Evolutionary conservation across 495 filamentous ascomycete species (phyloP).

Genomic region (Penicillium samsonianum): DNA sequence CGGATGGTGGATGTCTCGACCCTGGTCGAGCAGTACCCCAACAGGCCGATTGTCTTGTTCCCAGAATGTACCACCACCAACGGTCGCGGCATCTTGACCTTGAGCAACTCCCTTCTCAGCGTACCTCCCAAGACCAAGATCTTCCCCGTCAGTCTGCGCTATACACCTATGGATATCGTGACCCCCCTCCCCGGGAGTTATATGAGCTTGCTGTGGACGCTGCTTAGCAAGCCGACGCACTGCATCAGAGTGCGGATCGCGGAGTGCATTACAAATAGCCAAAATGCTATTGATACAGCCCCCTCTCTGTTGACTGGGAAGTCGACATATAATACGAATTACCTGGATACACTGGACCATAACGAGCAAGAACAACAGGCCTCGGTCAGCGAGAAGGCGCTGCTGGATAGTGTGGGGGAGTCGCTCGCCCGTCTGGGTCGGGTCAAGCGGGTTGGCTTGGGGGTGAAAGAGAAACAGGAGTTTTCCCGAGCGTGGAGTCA

Average conservation of each 20-base stretch:
- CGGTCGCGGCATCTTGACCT: constrained; percentile 82
- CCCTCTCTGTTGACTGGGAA: constrained; percentile 25
- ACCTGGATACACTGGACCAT: constrained; percentile 48
- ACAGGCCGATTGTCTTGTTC: constrained; percentile 78
- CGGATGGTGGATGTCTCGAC: constrained; percentile 59
- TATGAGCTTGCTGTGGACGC: constrained; percentile 73
- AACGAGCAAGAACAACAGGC: constrained; percentile 40
- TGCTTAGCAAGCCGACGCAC: constrained; percentile 83
- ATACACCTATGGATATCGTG: constrained; percentile 84
- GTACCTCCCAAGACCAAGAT: constrained; percentile 66
- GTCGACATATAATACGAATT: constrained; percentile 50
- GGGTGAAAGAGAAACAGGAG: constrained; percentile 75
- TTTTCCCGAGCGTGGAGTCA: constrained; percentile 68
- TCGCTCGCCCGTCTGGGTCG: constrained; percentile 84
- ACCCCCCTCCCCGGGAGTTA: constrained; percentile 79
- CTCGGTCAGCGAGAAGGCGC: constrained; percentile 56
- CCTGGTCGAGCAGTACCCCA: constrained; percentile 66
- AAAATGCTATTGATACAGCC: constrained; percentile 17
- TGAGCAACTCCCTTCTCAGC: constrained; percentile 70
- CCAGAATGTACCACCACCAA: constrained; percentile 95
- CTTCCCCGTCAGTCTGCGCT: constrained; percentile 86
- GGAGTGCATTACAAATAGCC: constrained; percentile 59
- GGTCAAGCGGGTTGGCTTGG: constrained; percentile 87
- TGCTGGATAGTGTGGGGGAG: constrained; percentile 77
- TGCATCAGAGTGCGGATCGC: constrained; percentile 89